Evolutionary conservation across 1,139 yeast species (phyloP).

Genomic region (Candida tetrigidarum): DNA sequence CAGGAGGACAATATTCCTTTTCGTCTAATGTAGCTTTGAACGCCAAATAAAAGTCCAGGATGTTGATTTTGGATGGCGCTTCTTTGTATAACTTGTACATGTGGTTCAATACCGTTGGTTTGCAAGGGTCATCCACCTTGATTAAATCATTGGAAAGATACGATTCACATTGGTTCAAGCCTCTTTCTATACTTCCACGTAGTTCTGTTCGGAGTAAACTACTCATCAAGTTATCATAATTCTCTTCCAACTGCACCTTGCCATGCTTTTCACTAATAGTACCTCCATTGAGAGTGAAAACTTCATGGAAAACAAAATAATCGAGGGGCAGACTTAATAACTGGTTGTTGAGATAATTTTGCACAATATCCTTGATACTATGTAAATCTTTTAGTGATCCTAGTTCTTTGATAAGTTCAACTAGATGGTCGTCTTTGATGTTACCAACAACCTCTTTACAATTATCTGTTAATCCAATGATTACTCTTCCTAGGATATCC

Average conservation of each 20-base stretch:
- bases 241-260: conserved; percentile 35
- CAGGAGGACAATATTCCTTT: conserved; percentile 18
- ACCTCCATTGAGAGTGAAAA: conserved; percentile 44
- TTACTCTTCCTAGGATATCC: conserved; percentile 8
- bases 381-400: conserved; percentile 11
- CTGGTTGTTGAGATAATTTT: conserved; percentile 21
- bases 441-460: conserved; percentile 13
- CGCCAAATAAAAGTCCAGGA: conserved; percentile 77
- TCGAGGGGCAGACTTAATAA: conserved; percentile 27
- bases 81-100: conserved; percentile 77
- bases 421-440: conserved; percentile 13
- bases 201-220: conserved; percentile 43
- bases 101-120: conserved; percentile 58
- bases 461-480: conserved; percentile 13
- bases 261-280: conserved; percentile 19
- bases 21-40: conserved; percentile 61
- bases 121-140: conserved; percentile 7
- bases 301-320: conserved; percentile 39
- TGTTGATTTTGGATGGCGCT: conserved; percentile 73
- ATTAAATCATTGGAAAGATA: conserved; percentile 33
- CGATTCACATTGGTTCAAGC: conserved; percentile 32
- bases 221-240: conserved; percentile 43
- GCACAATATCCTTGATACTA: conserved; percentile 10
- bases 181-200: conserved; percentile 35
- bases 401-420: conserved; percentile 12